Evolutionary conservation across 2,329 filamentous ascomycete species (phyloP), one percentile per base, ranked within the genome.

Genomic region (Acrocalymma vagum): DNA sequence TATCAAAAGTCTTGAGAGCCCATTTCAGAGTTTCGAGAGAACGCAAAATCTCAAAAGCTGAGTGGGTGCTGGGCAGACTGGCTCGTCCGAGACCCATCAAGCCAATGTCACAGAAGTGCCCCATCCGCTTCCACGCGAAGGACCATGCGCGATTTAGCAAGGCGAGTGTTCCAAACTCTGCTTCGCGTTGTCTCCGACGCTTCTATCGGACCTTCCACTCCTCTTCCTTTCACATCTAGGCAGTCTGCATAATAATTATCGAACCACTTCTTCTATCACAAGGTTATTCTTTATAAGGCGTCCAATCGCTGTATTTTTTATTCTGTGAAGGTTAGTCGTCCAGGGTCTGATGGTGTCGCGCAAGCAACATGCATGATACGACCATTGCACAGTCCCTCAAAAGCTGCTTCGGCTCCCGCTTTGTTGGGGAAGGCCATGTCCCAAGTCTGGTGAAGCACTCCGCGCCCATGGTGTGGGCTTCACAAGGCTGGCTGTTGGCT

Each of bases 111-210:
- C 57, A 66, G 34, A 36, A 42, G 45, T 34, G 27, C 27, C 43
- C 31, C 42, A 51, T 58, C 64, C 63, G 63, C 57, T 62, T 67
- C 64, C 65, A 67, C 65, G 64, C 64, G 63, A 65, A 51, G 46
- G 40, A 45, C 55, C 53, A 65, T 40, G 52, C 56, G 38, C 17
- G 18, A 45, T 50, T 42, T 21, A 38, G 48, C 39, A 38, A 52
- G 42, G 38, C 24, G 44, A 22, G 27, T 18, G 35, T 29, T 45
- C 32, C 38, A 42, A 52, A 37, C 32, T 38, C 39, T 45, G 30
- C 29, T 41, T 27, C 45, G 30, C 17, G 43, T 48, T 46, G 38
- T 36, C 36, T 52, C 43, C 42, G 38, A 44, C n/a, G 29, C 48
- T 57, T 56, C 50, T 48, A 53, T 56, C 46, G 42, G 50, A 36